phyloP scores from a whole-genome alignment of 257 asterid genomes.

The Osmanthus fragrans region DNA sequence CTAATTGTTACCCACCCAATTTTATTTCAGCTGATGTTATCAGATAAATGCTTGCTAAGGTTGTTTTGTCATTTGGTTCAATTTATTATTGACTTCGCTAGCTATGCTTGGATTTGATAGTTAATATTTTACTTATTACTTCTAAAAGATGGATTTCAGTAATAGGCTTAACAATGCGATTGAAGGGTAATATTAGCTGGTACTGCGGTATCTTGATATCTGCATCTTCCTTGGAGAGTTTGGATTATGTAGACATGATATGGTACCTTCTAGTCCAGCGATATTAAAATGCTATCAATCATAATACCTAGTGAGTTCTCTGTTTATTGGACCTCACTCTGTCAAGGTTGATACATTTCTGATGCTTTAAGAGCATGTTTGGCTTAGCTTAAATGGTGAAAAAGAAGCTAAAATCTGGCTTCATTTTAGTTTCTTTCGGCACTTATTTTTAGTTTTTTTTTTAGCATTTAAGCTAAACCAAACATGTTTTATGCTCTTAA shows the following conservation, averaged over 20 bases:
- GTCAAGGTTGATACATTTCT: slow-evolving; percentile 26
- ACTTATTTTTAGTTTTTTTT: not conserved
- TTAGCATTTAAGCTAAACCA: not conserved
- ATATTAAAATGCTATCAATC: slow-evolving; percentile 11
- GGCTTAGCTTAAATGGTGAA: not conserved
- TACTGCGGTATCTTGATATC: slow-evolving; percentile 3
- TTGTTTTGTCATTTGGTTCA: not conserved
- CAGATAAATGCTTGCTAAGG: not conserved
- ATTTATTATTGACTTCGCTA: not conserved
- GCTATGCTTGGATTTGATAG: not conserved
- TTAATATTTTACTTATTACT: not conserved
- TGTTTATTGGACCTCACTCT: slow-evolving; percentile 10
- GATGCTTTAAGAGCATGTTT: not conserved
- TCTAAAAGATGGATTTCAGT: not conserved
- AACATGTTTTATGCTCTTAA: not conserved
- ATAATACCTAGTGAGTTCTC: slow-evolving; percentile 15
- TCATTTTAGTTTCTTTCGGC: not conserved
- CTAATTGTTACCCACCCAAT: not conserved
- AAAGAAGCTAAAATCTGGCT: not conserved
- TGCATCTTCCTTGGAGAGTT: not conserved
- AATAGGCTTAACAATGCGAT: not conserved
- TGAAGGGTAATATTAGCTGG: slow-evolving; percentile 6
- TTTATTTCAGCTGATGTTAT: not conserved
- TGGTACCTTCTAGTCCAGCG: slow-evolving; percentile 18
- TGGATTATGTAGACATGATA: slow-evolving; percentile 3